These are phyloP conservation scores for Alternaria incomplexa DNA, from an alignment of 2,329 filamentous ascomycete genomes.

Conservation along the genomic window DNA sequence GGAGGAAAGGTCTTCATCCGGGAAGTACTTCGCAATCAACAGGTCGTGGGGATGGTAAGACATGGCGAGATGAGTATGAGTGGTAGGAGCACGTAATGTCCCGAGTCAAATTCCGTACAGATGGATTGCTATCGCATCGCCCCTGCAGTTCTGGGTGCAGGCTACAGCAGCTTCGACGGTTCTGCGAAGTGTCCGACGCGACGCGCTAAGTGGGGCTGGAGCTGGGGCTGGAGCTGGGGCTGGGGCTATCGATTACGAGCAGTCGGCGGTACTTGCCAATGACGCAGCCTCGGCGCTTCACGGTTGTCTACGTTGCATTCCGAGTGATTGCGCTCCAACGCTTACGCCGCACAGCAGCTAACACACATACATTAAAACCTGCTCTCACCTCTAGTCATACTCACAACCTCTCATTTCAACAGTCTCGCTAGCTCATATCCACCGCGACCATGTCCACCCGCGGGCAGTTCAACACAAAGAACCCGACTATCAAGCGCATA, in stretches of 20 bases:
- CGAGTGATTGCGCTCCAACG: not conserved
- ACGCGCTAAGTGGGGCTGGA: not conserved
- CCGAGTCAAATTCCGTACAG: not conserved
- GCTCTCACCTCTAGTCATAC: not conserved
- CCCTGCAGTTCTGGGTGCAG: not conserved
- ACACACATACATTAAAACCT: not conserved
- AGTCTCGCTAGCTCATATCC: not conserved
- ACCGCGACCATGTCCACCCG: constrained; percentile 47
- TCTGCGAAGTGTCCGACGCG: not conserved
- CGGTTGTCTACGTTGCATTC: constrained; percentile 12
- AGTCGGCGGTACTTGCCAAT: constrained; percentile 6
- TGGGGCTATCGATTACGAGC: constrained; percentile 8
- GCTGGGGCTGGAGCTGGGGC: too few species aligned
- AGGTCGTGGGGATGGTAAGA: constrained; percentile 1
- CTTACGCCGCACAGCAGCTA: not conserved
- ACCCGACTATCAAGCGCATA: constrained; percentile 84
- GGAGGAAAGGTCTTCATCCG: not conserved
- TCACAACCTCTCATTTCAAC: not conserved
- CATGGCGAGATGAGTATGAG: not conserved
- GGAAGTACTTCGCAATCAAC: not conserved
- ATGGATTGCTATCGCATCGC: not conserved
- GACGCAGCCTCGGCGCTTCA: constrained; percentile 3
- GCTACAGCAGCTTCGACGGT: not conserved
- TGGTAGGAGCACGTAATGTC: not conserved
- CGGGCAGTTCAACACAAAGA: constrained; percentile 71